phyloP scores from a whole-genome alignment of 2,329 filamentous ascomycete species.

The Magnaporthales sp. region DNA sequence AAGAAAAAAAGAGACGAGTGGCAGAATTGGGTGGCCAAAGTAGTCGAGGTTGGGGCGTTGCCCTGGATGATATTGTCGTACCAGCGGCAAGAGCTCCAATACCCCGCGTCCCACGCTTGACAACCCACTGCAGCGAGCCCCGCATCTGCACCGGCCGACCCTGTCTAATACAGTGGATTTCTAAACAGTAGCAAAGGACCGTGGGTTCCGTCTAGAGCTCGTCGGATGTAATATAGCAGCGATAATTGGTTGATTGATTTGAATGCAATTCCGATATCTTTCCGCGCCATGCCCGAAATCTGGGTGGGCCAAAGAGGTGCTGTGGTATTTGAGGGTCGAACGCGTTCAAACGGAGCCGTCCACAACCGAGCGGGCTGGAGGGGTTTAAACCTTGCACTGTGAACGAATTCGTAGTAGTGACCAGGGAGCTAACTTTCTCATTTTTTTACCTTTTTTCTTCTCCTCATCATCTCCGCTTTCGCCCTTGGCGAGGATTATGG shows the following conservation, averaged over 20 bases:
- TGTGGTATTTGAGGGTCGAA: not conserved
- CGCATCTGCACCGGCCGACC: slow-evolving; percentile 1
- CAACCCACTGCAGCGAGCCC: not conserved
- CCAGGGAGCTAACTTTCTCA: too few relatives aligned
- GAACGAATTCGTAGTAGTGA: too few relatives aligned
- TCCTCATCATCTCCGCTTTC: not conserved
- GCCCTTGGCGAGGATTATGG: not conserved
- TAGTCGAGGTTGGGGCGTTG: not conserved
- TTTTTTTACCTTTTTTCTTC: not conserved
- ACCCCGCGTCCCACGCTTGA: slow-evolving; percentile 1
- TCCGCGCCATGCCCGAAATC: not conserved
- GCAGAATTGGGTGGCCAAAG: slow-evolving; percentile 1
- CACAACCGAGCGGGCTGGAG: not conserved
- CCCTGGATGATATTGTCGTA: not conserved
- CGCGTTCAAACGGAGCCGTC: not conserved
- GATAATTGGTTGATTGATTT: not conserved
- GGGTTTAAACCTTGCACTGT: not conserved
- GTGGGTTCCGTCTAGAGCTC: not conserved
- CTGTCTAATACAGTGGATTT: not conserved
- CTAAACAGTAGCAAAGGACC: not conserved
- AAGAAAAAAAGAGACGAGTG: not conserved
- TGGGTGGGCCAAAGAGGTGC: not conserved
- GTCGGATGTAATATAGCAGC: not conserved
- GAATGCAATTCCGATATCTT: not conserved
- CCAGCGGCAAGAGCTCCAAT: not conserved